phyloP scores from a whole-genome alignment of 2,329 filamentous ascomycete genomes.

The Botrytis fragariae region DNA sequence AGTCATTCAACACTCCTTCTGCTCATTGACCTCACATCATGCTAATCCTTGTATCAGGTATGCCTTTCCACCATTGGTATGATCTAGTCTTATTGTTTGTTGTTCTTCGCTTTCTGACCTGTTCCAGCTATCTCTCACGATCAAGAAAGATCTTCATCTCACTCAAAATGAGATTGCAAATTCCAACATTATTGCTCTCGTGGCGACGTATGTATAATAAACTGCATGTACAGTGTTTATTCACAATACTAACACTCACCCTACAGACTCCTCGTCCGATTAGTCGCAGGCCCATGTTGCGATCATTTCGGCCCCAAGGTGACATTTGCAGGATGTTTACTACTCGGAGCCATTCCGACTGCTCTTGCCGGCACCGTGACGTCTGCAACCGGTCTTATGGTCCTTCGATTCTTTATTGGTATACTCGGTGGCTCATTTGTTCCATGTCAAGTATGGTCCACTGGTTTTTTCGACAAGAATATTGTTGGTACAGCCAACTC shows the following conservation, averaged over 20 bases:
- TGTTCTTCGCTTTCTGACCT: slow-evolving; percentile 41
- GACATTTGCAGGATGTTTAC: slow-evolving; percentile 75
- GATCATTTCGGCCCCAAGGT: slow-evolving; percentile 78
- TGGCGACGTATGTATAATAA: slow-evolving; percentile 51
- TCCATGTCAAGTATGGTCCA: slow-evolving; percentile 89
- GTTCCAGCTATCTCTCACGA: slow-evolving; percentile 53
- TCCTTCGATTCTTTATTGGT: slow-evolving; percentile 76
- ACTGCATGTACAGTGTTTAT: neutral
- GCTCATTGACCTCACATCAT: slow-evolving; percentile 58
- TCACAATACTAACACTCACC: neutral
- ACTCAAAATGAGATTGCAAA: slow-evolving; percentile 72
- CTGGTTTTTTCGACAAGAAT: slow-evolving; percentile 90
- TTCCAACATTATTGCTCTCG: slow-evolving; percentile 83
- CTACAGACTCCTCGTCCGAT: slow-evolving; percentile 62
- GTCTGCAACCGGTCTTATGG: slow-evolving; percentile 64
- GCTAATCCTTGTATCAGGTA: slow-evolving; percentile 52
- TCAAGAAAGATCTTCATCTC: slow-evolving; percentile 74
- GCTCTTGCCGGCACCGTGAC: slow-evolving; percentile 77
- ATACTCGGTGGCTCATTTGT: slow-evolving; percentile 78
- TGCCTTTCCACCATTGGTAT: slow-evolving; percentile 69
- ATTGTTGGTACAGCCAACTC: slow-evolving; percentile 87
- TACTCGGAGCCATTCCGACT: slow-evolving; percentile 76
- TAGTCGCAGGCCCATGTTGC: slow-evolving; percentile 78
- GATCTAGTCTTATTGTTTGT: neutral
- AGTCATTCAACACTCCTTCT: slow-evolving; percentile 24